Evolutionary conservation across 1,284 basidiomycete species (phyloP).

Genomic region (Pyrrhoderma lamaoense): DNA sequence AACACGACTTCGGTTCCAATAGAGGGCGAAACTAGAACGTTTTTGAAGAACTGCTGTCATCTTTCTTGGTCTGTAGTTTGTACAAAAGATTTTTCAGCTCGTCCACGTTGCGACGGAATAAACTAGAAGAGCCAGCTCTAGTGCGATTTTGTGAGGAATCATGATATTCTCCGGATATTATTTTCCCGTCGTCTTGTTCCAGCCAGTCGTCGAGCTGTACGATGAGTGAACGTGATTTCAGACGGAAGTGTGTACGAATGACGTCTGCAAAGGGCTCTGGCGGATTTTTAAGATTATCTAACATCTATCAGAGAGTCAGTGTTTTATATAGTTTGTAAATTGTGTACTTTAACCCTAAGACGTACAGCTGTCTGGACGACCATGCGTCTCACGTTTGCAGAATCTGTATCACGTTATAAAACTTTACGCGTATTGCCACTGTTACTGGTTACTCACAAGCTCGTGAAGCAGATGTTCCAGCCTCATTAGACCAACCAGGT

Average conservation of each 20-base stretch:
- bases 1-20: too few species aligned
- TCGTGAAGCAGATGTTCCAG: slow-evolving; percentile 63
- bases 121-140: slow-evolving; percentile 28
- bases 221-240: slow-evolving; percentile 67
- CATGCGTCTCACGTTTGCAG: slow-evolving; percentile 85
- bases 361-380: slow-evolving; percentile 77
- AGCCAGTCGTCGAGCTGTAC: slow-evolving; percentile 79
- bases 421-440: slow-evolving; percentile 5
- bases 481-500: slow-evolving; percentile 73
- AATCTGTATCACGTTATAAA: slow-evolving; percentile 40
- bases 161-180: slow-evolving; percentile 48
- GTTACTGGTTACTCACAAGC: slow-evolving; percentile 42
- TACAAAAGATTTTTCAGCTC: slow-evolving; percentile 55
- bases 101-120: slow-evolving; percentile 57
- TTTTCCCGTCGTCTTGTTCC: slow-evolving; percentile 58
- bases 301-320: slow-evolving; percentile 47
- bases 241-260: slow-evolving; percentile 82
- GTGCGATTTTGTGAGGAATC: slow-evolving; percentile 21
- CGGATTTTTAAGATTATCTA: slow-evolving; percentile 74
- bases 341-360: slow-evolving; percentile 13
- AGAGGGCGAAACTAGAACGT: too few species aligned
- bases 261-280: slow-evolving; percentile 78
- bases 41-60: too few species aligned
- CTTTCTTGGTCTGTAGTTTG: slow-evolving; percentile 31
- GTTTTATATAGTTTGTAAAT: not conserved